A percentile compares a stretch with the other conserved stretches of the same genome.
Conservation (phyloP, 495 filamentous ascomycete genomes). For the Xylaria acuta region DNA sequence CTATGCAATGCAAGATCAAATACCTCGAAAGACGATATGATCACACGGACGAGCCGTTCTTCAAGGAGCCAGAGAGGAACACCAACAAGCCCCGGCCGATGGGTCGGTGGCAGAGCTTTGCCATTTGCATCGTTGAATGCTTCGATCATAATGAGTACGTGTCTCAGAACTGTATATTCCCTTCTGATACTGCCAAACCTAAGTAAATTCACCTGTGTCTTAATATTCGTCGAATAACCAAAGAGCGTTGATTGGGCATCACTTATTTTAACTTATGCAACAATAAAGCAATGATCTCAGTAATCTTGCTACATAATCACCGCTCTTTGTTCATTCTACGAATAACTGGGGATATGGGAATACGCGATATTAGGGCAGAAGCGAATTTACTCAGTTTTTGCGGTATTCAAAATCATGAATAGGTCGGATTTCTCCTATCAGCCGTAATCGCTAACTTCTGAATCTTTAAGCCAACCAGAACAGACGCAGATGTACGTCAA, state of each 20-base stretch:
- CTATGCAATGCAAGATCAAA: conserved; percentile 9
- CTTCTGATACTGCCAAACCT: neutral
- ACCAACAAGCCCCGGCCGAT: neutral
- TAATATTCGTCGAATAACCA: neutral
- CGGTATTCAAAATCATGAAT: neutral
- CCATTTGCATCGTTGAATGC: neutral
- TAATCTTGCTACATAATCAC: neutral
- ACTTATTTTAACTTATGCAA: no score
- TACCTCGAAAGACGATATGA: neutral
- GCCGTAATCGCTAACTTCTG: neutral
- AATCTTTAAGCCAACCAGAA: neutral
- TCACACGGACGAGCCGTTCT: neutral
- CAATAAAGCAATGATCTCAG: neutral
- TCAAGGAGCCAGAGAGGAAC: neutral
- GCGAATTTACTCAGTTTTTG: neutral
- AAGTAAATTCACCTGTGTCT: neutral
- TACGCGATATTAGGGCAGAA: no score
- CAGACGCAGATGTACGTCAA: conserved; percentile 42
- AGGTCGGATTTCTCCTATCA: neutral
- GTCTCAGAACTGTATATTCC: neutral
- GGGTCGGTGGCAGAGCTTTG: neutral
- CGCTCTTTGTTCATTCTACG: neutral
- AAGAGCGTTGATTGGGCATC: no score
- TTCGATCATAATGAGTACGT: neutral
- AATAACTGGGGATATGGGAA: neutral